Base-by-base conservation (phyloP, 164 flowering plant genomes). In the Annona squamosa region DNA sequence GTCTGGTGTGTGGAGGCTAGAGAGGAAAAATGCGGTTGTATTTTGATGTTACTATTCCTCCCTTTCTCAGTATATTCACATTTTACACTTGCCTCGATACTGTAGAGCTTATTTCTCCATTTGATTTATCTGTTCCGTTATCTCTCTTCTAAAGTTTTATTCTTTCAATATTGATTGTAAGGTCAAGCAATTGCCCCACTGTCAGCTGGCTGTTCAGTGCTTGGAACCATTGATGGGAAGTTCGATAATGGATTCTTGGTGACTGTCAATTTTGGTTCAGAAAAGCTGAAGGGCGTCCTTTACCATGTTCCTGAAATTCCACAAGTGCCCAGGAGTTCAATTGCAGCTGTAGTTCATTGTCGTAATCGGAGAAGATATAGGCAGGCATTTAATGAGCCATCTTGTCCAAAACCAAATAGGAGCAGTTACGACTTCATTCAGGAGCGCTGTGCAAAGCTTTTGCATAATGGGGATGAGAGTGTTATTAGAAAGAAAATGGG, bases 161-260 rank as follows among this genome's bases (percentile, higher is more conserved):
- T 26, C 37, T 26, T 26, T 26, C 1, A 26, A 26, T 26, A 7
- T 52, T 52, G 59, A 16, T 12, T 52, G 10, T 2, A n/a, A 46
- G n/a, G 18, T 6, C 7, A 84, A 88, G 95, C 47, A 63, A 74
- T 9, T 65, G 64, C 74, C n/a, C 73, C 72, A 18, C 46, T 84
- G 78, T 81, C 82, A 75, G 75, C 73, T 66, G 93, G 88, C 48
- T 78, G 76, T 77, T 76, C 80, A 18, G 83, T 91, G 62, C 76
- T 77, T 68, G 98, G 98, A 74, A 69, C 72, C 13, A 91, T 93
- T 48, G 93, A 93, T 82, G 92, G 85, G 68, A 91, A 91, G 77
- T 90, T 89, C 65, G 97, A 93, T 19, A 75, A 78, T 73, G 98
- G 98, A 16, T 93, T 91, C 81, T 52, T 93, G 3, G 87, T 91